phyloP scores from a whole-genome alignment of 805 yeast genomes.

The Candida takata region DNA sequence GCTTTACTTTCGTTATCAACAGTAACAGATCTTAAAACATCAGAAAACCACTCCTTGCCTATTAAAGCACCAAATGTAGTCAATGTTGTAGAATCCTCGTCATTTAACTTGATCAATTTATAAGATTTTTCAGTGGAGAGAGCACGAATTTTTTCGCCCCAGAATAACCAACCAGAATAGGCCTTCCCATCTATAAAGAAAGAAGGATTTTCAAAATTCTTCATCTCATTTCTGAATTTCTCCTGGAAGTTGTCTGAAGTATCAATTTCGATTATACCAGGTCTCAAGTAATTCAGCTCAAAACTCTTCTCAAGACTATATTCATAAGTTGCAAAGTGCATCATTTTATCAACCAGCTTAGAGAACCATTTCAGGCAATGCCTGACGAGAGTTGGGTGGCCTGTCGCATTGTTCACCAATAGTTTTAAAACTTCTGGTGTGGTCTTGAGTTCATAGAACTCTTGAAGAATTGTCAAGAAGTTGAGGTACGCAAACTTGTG shows the following conservation, averaged over 20 bases:
- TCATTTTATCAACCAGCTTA: constrained; percentile 40
- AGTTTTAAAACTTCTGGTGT: constrained; percentile 34
- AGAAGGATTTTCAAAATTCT: constrained; percentile 36
- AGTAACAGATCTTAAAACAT: constrained; percentile 43
- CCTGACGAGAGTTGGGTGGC: constrained; percentile 58
- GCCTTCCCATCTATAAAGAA: constrained; percentile 54
- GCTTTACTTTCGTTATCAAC: constrained; percentile 66
- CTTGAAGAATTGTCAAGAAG: constrained; percentile 45
- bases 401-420: constrained; percentile 40
- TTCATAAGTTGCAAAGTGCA: constrained; percentile 36
- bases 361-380: constrained; percentile 55
- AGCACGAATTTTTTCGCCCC: constrained; percentile 55
- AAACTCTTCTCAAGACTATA: constrained; percentile 41
- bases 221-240: constrained; percentile 45
- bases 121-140: constrained; percentile 28
- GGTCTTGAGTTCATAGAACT: constrained; percentile 42
- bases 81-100: constrained; percentile 37
- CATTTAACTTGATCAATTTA: constrained; percentile 26
- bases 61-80: constrained; percentile 37
- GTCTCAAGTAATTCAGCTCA: constrained; percentile 29
- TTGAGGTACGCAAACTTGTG: constrained; percentile 40
- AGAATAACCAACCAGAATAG: constrained; percentile 63
- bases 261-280: constrained; percentile 35
- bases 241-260: constrained; percentile 32
- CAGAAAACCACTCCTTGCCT: constrained; percentile 51